Evolutionary conservation across 352 stramenopile genomes (phyloP), one percentile per base, ranked within the genome.

Genomic region (Halophytophthora batemanensis): DNA sequence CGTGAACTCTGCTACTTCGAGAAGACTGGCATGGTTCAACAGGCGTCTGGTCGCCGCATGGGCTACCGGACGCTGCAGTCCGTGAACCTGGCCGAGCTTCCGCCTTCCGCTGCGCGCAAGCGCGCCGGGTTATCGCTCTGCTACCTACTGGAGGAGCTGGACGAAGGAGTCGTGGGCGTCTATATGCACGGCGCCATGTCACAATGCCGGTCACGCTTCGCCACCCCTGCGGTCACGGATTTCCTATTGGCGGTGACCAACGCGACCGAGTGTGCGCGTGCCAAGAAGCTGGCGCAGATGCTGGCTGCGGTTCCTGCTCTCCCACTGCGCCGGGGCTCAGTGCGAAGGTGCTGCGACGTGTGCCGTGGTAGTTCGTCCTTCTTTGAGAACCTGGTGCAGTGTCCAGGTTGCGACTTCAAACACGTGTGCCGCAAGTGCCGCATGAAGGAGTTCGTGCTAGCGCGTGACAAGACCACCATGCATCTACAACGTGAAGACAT

Each of bases 1-100:
- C 71, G 69, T 10, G 71, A 79, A 22, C 48, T 77, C 28, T 73
- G 71, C 39, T 75, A 70, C 50, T 79, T 75, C 29, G 71, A 82
- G 53, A 75, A 75, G 39, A 65, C 70, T 55, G 69, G 69, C 7
- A 46, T 72, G 12, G 60, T 77, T 2, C 47, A 58, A 0, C 65
- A 77, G 13, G 58, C 62, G 2, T 46, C 61, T 0, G 65, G 66
- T 2, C 66, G 66, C 12, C 59, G 69, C 1, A 66, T 79, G 54
- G 71, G 54, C 0, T 82, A 75, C 37, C 66, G 77, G 15, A 36
- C 72, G 36, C 56, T 82, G 59, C 66, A 79, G 39, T 82, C 71
- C 0, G 42, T 82, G 6, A 50, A 74, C 29, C 57, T 66, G 0
- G 59, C 65, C 8, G 56, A 72, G 45, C 63, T 49, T 39, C 59